Percentiles rank a stretch among this genome's conserved stretches.
phyloP scores from a whole-genome alignment of 2,329 filamentous ascomycete species.

The Phaeosphaeriaceae sp. region DNA sequence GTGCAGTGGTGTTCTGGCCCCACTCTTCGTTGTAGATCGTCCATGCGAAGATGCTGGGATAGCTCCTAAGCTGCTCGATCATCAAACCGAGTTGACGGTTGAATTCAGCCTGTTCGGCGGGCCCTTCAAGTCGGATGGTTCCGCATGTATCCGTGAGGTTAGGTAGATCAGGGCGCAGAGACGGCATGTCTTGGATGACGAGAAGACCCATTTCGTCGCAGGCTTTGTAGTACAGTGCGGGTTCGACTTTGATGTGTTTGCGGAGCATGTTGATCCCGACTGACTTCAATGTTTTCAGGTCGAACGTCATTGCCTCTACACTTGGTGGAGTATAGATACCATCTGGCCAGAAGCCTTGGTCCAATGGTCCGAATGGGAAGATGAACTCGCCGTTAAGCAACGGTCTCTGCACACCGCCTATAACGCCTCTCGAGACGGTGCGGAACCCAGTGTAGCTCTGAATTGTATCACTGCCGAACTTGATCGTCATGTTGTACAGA shows the following conservation, averaged over 20 bases:
- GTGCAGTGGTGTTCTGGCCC: slow-evolving; percentile 63
- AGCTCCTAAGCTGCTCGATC: slow-evolving; percentile 69
- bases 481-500: slow-evolving; percentile 71
- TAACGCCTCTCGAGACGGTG: slow-evolving; percentile 64
- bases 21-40: slow-evolving; percentile 77
- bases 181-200: slow-evolving; percentile 77
- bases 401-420: slow-evolving; percentile 68
- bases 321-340: slow-evolving; percentile 72
- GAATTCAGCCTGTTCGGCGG: slow-evolving; percentile 69
- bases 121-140: slow-evolving; percentile 19
- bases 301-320: slow-evolving; percentile 72
- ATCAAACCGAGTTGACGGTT: slow-evolving; percentile 68
- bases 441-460: slow-evolving; percentile 75
- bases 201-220: slow-evolving; percentile 72
- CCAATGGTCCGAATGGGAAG: slow-evolving; percentile 73
- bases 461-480: slow-evolving; percentile 61
- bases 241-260: slow-evolving; percentile 76
- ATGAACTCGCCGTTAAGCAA: slow-evolving; percentile 73
- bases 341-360: slow-evolving; percentile 77
- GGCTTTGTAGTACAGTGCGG: slow-evolving; percentile 72
- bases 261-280: slow-evolving; percentile 75
- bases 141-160: slow-evolving; percentile 19
- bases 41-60: slow-evolving; percentile 72
- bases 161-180: slow-evolving; percentile 51
- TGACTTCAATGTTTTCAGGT: slow-evolving; percentile 69